Percentiles rank a stretch among this genome's conserved stretches.
phyloP scores from a whole-genome alignment of 2,329 filamentous ascomycete species.

The Iodosphaeria phyllophila region DNA sequence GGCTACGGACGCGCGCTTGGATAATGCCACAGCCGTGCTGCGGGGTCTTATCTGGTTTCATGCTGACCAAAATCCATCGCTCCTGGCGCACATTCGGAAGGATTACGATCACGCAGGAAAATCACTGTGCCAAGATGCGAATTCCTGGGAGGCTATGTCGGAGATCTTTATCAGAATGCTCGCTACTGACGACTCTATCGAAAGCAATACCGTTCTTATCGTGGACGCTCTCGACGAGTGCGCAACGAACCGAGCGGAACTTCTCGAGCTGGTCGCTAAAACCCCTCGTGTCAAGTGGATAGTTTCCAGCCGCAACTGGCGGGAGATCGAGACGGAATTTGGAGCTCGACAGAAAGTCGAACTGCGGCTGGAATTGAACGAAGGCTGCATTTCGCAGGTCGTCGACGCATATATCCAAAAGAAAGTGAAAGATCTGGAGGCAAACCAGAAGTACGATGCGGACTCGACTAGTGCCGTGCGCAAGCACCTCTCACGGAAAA shows the following conservation, averaged over 20 bases:
- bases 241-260: slow-evolving; percentile 7
- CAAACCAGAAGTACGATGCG: background rate
- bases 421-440: slow-evolving; percentile 10
- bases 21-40: slow-evolving; percentile 13
- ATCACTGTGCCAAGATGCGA: slow-evolving; percentile 16
- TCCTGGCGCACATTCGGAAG: slow-evolving; percentile 15
- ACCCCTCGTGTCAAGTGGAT: slow-evolving; percentile 19
- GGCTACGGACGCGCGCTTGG: slow-evolving; percentile 9
- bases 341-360: slow-evolving; percentile 5
- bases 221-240: slow-evolving; percentile 30
- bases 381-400: slow-evolving; percentile 13
- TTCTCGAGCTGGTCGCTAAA: slow-evolving; percentile 17
- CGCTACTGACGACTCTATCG: slow-evolving; percentile 12
- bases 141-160: slow-evolving; percentile 18
- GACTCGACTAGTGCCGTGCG: background rate
- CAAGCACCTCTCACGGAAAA: slow-evolving; percentile 7
- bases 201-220: slow-evolving; percentile 16
- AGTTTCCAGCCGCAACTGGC: slow-evolving; percentile 22
- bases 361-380: slow-evolving; percentile 20
- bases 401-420: slow-evolving; percentile 17
- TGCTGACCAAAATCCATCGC: slow-evolving; percentile 9
- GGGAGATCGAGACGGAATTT: slow-evolving; percentile 16
- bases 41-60: slow-evolving; percentile 13
- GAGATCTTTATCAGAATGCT: no score
- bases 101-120: slow-evolving; percentile 13